These are phyloP conservation scores for Xylaria sp. DNA, from an alignment of 2,329 filamentous ascomycete genomes.

Conservation along the genomic window DNA sequence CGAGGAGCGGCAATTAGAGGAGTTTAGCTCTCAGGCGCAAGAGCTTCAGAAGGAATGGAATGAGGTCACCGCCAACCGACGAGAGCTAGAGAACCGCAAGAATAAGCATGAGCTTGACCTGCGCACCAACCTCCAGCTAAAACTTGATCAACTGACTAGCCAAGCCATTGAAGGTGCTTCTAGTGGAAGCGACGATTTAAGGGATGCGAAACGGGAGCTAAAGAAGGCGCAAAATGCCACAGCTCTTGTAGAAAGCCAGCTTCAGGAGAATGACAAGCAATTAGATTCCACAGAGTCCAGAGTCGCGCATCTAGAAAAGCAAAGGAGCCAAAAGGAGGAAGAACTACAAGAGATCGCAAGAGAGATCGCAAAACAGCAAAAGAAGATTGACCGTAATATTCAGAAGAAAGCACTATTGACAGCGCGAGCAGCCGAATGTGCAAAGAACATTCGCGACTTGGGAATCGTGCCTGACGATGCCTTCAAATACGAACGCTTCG, in stretches of 20 bases:
- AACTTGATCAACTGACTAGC: conserved; percentile 83
- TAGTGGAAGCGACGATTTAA: conserved; percentile 69
- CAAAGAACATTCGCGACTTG: conserved; percentile 88
- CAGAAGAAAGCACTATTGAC: conserved; percentile 83
- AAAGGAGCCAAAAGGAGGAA: conserved; percentile 69
- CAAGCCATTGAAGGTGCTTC: conserved; percentile 72
- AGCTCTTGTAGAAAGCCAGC: conserved; percentile 68
- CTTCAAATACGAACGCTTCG: conserved; percentile 86
- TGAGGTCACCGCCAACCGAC: conserved; percentile 72
- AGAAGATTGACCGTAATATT: conserved; percentile 88
- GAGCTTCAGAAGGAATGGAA: conserved; percentile 78
- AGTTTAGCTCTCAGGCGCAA: conserved; percentile 71
- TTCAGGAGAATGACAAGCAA: conserved; percentile 75
- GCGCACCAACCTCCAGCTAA: conserved; percentile 85
- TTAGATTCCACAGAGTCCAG: conserved; percentile 61
- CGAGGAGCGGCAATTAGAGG: conserved; percentile 83
- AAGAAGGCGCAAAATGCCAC: conserved; percentile 75
- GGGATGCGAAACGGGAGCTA: conserved; percentile 80
- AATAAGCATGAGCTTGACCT: conserved; percentile 84
- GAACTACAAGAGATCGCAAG: conserved; percentile 76
- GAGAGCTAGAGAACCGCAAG: conserved; percentile 81
- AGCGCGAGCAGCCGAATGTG: conserved; percentile 78
- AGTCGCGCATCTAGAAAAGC: conserved; percentile 46
- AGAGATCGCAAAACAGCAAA: conserved; percentile 84
- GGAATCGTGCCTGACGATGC: conserved; percentile 94